Percentiles rank a stretch among this genome's conserved stretches.
These are phyloP conservation scores for Nephelium lappaceum DNA, from an alignment of 345 rosid genomes.

Conservation along the genomic window DNA sequence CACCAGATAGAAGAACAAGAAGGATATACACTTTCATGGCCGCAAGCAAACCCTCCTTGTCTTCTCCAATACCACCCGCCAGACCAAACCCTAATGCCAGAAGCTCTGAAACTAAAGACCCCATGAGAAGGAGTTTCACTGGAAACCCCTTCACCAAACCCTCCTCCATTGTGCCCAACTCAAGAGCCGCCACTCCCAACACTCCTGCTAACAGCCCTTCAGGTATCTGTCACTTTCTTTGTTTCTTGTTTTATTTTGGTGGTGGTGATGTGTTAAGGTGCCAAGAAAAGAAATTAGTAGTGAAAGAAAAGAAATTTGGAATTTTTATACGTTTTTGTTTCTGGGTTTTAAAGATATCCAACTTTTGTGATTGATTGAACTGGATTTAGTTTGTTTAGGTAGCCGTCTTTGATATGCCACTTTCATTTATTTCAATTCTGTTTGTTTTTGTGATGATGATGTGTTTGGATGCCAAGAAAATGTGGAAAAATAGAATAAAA, in stretches of 20 bases:
- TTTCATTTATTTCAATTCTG: not conserved
- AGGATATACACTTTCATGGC: constrained; percentile 22
- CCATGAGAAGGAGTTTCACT: constrained; percentile 69
- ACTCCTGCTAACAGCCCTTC: constrained; percentile 66
- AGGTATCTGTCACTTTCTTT: constrained; percentile 28
- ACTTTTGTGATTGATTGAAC: not conserved
- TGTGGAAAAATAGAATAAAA: not conserved
- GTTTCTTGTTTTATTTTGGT: not conserved
- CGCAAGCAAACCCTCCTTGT: constrained; percentile 30
- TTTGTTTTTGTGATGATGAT: not conserved
- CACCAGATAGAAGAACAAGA: not conserved
- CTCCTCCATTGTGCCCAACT: constrained; percentile 40
- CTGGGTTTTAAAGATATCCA: not conserved
- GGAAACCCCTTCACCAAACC: constrained; percentile 61
- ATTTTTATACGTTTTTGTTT: not conserved
- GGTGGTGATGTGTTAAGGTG: not conserved
- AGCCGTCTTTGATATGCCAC: too few species aligned
- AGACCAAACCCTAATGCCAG: constrained; percentile 50
- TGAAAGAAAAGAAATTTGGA: too few species aligned
- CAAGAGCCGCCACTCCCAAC: constrained; percentile 38
- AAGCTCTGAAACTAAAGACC: constrained; percentile 56
- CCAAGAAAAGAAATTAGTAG: too few species aligned
- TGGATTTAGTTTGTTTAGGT: not conserved
- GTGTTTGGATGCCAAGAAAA: not conserved
- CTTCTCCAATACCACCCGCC: constrained; percentile 30